phyloP scores from a whole-genome alignment of 495 filamentous ascomycete genomes.

The Tricharina praecox region DNA sequence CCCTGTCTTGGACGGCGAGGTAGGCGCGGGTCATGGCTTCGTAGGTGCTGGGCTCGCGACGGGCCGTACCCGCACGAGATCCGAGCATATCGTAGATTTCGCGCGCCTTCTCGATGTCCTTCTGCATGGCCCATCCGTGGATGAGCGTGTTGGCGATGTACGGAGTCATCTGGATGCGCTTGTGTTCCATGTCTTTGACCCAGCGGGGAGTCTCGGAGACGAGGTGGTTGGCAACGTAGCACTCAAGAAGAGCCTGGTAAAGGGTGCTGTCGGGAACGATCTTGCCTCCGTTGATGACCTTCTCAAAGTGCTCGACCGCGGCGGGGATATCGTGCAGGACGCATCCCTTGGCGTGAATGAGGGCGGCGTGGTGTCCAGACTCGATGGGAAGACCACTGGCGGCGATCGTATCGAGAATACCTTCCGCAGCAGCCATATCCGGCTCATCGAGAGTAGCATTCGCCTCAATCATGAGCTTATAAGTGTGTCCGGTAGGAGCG shows the following conservation, averaged over 20 bases:
- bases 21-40: slow-evolving; percentile 96
- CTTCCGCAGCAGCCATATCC: slow-evolving; percentile 78
- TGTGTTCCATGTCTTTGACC: slow-evolving; percentile 53
- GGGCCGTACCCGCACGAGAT: slow-evolving; percentile 32
- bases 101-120: slow-evolving; percentile 61
- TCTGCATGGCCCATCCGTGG: slow-evolving; percentile 83
- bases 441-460: slow-evolving; percentile 86
- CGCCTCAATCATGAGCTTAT: slow-evolving; percentile 92
- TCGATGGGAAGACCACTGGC: slow-evolving; percentile 59
- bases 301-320: slow-evolving; percentile 65
- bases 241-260: slow-evolving; percentile 89
- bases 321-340: slow-evolving; percentile 77
- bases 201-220: slow-evolving; percentile 59
- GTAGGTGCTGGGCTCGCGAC: slow-evolving; percentile 94
- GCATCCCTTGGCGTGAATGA: slow-evolving; percentile 92
- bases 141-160: slow-evolving; percentile 99
- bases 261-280: slow-evolving; percentile 64
- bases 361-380: slow-evolving; percentile 82
- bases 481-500: slow-evolving; percentile 83
- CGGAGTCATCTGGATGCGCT: slow-evolving; percentile 68
- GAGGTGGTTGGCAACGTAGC: slow-evolving; percentile 84
- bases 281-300: slow-evolving; percentile 48
- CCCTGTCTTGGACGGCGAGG: slow-evolving; percentile 62
- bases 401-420: slow-evolving; percentile 62
- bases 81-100: slow-evolving; percentile 56